Base-by-base conservation (phyloP, 495 filamentous ascomycete species). In the Penicillium waksmanii region DNA sequence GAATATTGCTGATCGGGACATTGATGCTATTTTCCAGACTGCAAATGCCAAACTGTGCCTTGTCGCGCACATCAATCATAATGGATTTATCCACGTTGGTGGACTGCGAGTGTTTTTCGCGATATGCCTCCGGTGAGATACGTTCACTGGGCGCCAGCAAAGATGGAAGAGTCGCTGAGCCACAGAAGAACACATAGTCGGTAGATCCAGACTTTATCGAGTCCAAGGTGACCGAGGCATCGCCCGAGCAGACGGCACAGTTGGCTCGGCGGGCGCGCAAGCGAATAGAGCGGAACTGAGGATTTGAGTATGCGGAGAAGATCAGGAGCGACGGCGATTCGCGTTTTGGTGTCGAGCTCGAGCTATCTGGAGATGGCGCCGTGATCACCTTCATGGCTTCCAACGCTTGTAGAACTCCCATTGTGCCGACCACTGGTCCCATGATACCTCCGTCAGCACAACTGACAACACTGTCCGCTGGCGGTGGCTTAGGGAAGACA, bases 401-500 rank as follows among this genome's bases (percentile, higher is more conserved):
- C 34, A 93, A 77, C 0, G 95, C 95, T 74, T 97, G 93, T 42
- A 96, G 73, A 3, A 96, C 87, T 5, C 95, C 95, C 93, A 98
- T 97, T 10, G 89, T 84, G 1, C 95, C 95, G 0, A 98, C 95
- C 0, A 97, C 94, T 0, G 95, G 91, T 0, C 95, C 95, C 8
- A 98, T 60, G 42, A 98, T 91, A 3, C 95, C 95, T 1, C 91
- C 92, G 66, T 98, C 95, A 13, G 93, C 91, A 69, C 95, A 98
- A 55, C 85, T 89, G 3, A 89, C 77, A 2, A 96, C 85, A 46
- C 82, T 89, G 40, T 87, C 87, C 0, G 90, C 81, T 5, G 93
- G 91, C 1, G 95, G 93, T 1, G 94, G 93, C 50, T 86, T 87
- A 0, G 91, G 90, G 67, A 96, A 98, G 33, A 97, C 85, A 70